Base-by-base conservation (phyloP, 1,139 yeast species). In the Protomyces macrosporus region DNA sequence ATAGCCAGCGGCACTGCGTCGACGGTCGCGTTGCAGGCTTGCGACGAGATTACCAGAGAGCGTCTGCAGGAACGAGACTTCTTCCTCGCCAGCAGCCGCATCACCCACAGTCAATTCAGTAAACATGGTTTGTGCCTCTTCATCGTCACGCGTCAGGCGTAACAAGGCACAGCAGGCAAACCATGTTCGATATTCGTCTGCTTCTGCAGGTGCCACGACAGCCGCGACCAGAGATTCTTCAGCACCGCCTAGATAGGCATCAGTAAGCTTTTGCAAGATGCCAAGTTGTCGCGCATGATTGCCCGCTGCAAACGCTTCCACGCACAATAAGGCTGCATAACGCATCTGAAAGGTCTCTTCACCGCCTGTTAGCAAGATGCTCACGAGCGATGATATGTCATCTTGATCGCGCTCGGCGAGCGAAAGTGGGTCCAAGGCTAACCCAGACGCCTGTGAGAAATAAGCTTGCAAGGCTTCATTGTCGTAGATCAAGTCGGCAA, bases 161-260 rank as follows among this genome's bases (percentile, higher is more conserved):
- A 88, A 77, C 50, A 93, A 72, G 3, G 89, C 78, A 2, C 84
- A 81, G 1, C 89, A 79, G 0, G 97, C 85, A 76, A 93, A 91
- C 95, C 97, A 95, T 0, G 85, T 77, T 70, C 86, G 84, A 0
- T 98, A 97, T 69, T 95, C 91, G 53, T 90, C 75, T 65, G 85
- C 83, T 55, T 82, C 76, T 74, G 71, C 89, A 89, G 30, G 72
- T 74, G 12, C 70, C 67, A 6, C 69, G 70, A 58, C 66, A 63
- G 33, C 66, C 6, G 52, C 59, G 10, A 60, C 64, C 23, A 65
- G 54, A 9, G 63, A 52, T 39, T 60, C 63, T 52, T 60, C 53
- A 6, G 64, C 37, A 2, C 54, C 68, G 4, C 63, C 37, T 16
- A 58, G 63, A 70, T 81, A 84, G 0, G 81, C 77, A 23, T 77